These are phyloP conservation scores for Vicia faba DNA, from an alignment of 306 rosid genomes.

Conservation along the genomic window DNA sequence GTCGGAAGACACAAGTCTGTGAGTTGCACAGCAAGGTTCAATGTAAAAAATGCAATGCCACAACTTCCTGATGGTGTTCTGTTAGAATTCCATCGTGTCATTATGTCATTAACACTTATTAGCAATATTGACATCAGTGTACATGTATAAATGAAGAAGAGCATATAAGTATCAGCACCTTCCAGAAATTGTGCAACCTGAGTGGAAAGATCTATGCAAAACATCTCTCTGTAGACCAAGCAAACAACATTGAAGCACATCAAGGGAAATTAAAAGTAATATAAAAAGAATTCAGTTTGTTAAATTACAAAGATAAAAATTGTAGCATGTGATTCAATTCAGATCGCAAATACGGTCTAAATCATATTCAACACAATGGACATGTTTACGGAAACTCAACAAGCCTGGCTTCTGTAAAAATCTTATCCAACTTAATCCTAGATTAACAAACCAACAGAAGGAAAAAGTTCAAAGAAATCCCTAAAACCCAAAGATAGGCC, in stretches of 20 bases:
- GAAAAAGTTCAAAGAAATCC: constrained; percentile 8
- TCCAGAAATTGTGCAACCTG: neutral
- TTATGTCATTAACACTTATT: neutral
- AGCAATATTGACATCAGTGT: neutral
- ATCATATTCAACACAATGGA: neutral
- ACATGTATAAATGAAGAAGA: constrained; percentile 14
- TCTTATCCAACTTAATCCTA: neutral
- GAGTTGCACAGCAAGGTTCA: neutral
- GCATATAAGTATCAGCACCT: neutral
- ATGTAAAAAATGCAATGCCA: neutral
- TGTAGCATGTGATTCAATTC: neutral
- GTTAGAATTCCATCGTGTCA: neutral
- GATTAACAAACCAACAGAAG: constrained; percentile 1
- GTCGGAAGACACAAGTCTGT: neutral
- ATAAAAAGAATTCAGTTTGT: neutral
- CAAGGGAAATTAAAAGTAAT: constrained; percentile 10
- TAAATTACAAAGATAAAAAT: neutral
- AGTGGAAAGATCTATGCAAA: constrained; percentile 20
- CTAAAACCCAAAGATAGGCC: neutral
- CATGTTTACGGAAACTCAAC: neutral
- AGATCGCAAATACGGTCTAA: constrained; percentile 2
- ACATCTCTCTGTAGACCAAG: too few relatives aligned
- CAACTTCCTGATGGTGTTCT: neutral
- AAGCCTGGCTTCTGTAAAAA: constrained; percentile 12
- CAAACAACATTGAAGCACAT: neutral